Percentiles rank a stretch among this genome's conserved stretches.
Evolutionary conservation across 371 early-diverging fungal species (phyloP).

Genomic region (Zychaea mexicana): DNA sequence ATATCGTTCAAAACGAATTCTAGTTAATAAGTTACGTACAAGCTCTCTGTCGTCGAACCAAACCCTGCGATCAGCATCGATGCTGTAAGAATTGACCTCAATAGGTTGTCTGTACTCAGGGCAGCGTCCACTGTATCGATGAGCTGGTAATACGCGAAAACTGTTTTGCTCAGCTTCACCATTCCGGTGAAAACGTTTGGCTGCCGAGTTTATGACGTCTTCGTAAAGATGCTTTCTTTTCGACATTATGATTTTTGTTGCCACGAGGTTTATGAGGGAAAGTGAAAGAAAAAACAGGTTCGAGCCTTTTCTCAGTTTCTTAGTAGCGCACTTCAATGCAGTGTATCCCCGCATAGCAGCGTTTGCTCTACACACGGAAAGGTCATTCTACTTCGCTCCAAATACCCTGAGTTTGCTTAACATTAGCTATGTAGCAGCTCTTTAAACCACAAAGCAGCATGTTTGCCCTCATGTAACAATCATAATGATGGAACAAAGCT

Average conservation of each 20-base stretch:
- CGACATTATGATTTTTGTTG: constrained; percentile 2
- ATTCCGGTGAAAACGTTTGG: neutral
- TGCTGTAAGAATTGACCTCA: constrained; percentile 79
- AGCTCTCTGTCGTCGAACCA: constrained; percentile 1
- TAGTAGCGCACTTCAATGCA: too few relatives aligned
- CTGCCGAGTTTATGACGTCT: neutral
- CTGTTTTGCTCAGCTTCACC: neutral
- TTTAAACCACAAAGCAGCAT: too few relatives aligned
- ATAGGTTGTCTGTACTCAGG: constrained; percentile 70
- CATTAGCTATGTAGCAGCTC: too few relatives aligned
- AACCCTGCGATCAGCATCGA: constrained; percentile 52
- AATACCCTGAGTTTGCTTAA: too few relatives aligned
- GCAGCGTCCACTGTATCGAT: constrained; percentile 52
- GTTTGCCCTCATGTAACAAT: too few relatives aligned
- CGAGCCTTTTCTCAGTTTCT: too few relatives aligned
- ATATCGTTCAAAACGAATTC: constrained; percentile 5
- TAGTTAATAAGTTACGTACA: constrained; percentile 74
- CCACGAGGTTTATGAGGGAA: too few relatives aligned
- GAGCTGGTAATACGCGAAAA: constrained; percentile 9
- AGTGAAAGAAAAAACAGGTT: too few relatives aligned
- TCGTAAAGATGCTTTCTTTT: neutral
- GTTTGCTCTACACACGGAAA: too few relatives aligned
- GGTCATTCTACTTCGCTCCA: too few relatives aligned
- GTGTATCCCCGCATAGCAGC: too few relatives aligned
- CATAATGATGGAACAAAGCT: too few relatives aligned